Evolutionary conservation across 176 grass and related monocot genomes (phyloP), one percentile per base, ranked within the genome.

Genomic region (Hsuehochloa calcarea): DNA sequence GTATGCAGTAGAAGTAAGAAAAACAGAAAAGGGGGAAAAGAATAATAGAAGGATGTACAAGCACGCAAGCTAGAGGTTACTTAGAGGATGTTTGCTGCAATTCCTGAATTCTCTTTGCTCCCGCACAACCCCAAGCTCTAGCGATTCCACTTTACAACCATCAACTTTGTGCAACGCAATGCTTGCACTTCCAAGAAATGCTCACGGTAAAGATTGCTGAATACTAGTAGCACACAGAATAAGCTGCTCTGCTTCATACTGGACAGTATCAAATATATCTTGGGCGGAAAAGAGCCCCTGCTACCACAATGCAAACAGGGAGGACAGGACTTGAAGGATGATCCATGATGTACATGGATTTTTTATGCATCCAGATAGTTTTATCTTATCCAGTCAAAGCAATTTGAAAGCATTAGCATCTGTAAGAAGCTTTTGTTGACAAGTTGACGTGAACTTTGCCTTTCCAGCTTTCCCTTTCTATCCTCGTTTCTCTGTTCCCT

Each of bases 391-490:
- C 72, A 26, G 84, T 90, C 80, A 84, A 90, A 87, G 74, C 84
- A 79, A 56, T 37, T 59, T 81, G 82, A 87, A 97, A 92, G 89
- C 89, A 88, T 88, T 75, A 92, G 80, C 85, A 87, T 92, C 65
- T 82, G 82, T 78, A 82, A 87, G 85, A 86, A 88, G 75, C 87
- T 94, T 97, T 94, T 87, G 85, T 86, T 87, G 87, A 97, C 78
- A 90, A 85, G 87, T 60, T 66, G 85, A 79, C 75, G 73, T 60
- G 91, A 90, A 39, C 80, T 86, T 81, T 84, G 70, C 41, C 88
- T 86, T 90, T 82, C 60, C 65, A 41, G 31, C 80, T 77, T 93
- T 26, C 84, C 89, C 79, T 94, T 90, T 90, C 74, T 73, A 92
- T 87, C 89, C 79, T 3, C 80, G 49, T 90, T 90, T 94, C 81